These are phyloP conservation scores for Friedmanniomyces endolithicus DNA, from an alignment of 495 filamentous ascomycete genomes.

Conservation along the genomic window DNA sequence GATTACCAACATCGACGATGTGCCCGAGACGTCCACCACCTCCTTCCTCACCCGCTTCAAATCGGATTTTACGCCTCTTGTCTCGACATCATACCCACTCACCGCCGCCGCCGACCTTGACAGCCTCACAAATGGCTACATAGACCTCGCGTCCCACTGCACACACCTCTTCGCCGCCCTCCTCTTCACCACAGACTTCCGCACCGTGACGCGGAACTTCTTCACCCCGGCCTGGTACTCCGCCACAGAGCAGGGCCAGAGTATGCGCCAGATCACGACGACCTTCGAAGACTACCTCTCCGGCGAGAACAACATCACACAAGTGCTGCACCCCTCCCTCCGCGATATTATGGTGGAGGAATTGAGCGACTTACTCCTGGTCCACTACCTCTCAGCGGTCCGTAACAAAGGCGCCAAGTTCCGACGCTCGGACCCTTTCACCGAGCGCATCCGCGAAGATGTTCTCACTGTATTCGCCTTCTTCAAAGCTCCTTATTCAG, in stretches of 20 bases:
- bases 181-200: constrained; percentile 81
- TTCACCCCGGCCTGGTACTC: constrained; percentile 89
- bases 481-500: constrained; percentile 36
- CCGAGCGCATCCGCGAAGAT: constrained; percentile 83
- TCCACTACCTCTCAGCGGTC: constrained; percentile 72
- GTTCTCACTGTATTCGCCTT: constrained; percentile 69
- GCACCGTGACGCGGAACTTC: constrained; percentile 65
- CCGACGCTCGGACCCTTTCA: constrained; percentile 66
- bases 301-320: constrained; percentile 52
- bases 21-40: constrained; percentile 54
- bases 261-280: constrained; percentile 73
- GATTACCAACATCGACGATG: constrained; percentile 90
- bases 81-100: constrained; percentile 68
- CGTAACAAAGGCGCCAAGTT: constrained; percentile 87
- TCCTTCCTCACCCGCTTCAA: constrained; percentile 75
- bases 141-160: constrained; percentile 85
- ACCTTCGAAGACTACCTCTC: constrained; percentile 87
- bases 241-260: constrained; percentile 24
- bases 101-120: constrained; percentile 57
- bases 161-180: constrained; percentile 69
- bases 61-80: constrained; percentile 60
- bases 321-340: constrained; percentile 69
- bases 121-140: constrained; percentile 71
- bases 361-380: constrained; percentile 75
- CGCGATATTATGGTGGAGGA: constrained; percentile 84